Base-by-base conservation (phyloP, 2,329 filamentous ascomycete species). In the Raffaelea ambrosiae region DNA sequence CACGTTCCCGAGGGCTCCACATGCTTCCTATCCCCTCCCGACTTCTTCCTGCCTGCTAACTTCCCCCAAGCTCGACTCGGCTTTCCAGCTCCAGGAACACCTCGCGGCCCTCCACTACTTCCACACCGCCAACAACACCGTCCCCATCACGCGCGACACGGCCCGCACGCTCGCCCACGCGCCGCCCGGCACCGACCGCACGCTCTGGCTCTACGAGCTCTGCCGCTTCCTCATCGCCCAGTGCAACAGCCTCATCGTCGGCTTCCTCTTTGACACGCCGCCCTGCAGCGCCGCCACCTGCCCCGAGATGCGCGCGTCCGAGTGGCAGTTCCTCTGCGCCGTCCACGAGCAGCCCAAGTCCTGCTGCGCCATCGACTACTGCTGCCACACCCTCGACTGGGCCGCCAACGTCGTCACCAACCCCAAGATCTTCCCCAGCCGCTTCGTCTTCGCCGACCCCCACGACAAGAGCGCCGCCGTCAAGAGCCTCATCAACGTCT, bases 251-350 rank as follows among this genome's bases (percentile, higher is more conserved):
- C 79, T 98, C 48, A 87, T 97, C 55, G 83, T 95, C 50, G 88
- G 88, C 54, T 91, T 98, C 60, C 88, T 98, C 58, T 87, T 89
- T 62, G 93, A 97, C 66, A 77, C 75, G 40, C 91, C 91, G 7
- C 84, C 91, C 3, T 98, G 93, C 69, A 95, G 88, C 51, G 79
- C 86, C 14, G 74, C 76, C 54, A 96, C 93, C 2, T 98, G 93
- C 61, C 89, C 90, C 29, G 93, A 98, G 68, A 98, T 98, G 93
- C 89, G 93, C 61, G 93, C 93, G 3, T 93, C 87, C 26, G 91
- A 98, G 71, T 98, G 93, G 93, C 93, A 98, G 68, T 98, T 97
- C 61, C 80, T 98, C 43, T 98, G 93, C 69, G 93, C 93, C 44
- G 93, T 97, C 3, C 93, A 98, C 64, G 91, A 97, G 62, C 86